Evolutionary conservation across 2,329 filamentous ascomycete species (phyloP).

Genomic region (Neofusicoccum sp.): DNA sequence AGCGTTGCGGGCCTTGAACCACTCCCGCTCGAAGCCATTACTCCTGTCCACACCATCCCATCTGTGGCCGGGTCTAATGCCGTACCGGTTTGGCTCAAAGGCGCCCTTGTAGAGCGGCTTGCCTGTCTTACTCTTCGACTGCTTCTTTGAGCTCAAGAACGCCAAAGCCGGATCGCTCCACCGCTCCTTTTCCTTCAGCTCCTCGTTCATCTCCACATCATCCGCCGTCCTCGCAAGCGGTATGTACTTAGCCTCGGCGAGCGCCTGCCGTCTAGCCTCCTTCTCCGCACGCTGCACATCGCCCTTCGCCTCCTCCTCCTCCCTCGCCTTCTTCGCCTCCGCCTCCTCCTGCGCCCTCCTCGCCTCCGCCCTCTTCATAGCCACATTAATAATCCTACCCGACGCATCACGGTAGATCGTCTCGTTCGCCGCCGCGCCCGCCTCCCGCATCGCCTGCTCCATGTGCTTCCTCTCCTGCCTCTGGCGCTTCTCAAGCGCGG

Average conservation of each 20-base stretch:
- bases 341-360: constrained; percentile 76
- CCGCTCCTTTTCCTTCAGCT: constrained; percentile 72
- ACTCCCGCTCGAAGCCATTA: constrained; percentile 91
- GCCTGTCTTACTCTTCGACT: constrained; percentile 50
- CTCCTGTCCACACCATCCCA: constrained; percentile 97
- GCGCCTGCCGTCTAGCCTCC: constrained; percentile 63
- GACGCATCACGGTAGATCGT: constrained; percentile 96
- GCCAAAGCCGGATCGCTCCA: constrained; percentile 87
- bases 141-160: constrained; percentile 65
- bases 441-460: constrained; percentile 48
- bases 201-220: constrained; percentile 82
- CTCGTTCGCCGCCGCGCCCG: constrained; percentile 58
- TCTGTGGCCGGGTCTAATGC: constrained; percentile 85
- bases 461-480: constrained; percentile 61
- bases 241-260: constrained; percentile 84
- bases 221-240: constrained; percentile 78
- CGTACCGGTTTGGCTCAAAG: constrained; percentile 88
- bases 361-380: constrained; percentile 86
- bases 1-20: constrained; percentile 85
- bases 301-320: constrained; percentile 73
- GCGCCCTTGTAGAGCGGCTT: constrained; percentile 77
- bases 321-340: constrained; percentile 64
- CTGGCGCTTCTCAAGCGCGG: constrained; percentile 62
- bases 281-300: constrained; percentile 79
- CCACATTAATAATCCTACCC: constrained; percentile 89